Evolutionary conservation across 1,139 yeast genomes (phyloP), one percentile per base, ranked within the genome.

Genomic region (Spencermartinsiella ligniputridi): DNA sequence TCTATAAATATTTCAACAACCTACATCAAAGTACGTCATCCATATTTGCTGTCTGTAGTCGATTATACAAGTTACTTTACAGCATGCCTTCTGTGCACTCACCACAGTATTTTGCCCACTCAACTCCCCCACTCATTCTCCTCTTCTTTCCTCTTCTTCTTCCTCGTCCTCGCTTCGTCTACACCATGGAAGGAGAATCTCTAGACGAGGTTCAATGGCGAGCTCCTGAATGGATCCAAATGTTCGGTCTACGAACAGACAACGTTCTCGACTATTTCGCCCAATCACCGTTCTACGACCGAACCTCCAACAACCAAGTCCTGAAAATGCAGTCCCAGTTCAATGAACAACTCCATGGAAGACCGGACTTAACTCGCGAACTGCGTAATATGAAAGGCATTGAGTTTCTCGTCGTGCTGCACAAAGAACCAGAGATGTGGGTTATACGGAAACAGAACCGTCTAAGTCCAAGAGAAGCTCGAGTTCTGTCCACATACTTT

Each of bases 201-300:
- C 57, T 88, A 40, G 97, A 90, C 61, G 97, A 92, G 61, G 75
- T 92, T 41, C 97, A 90, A 64, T 92, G 98, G 98, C 80, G 90
- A 53, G 84, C 94, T 4, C 98, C 98, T 0, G 98, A 92, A 64
- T 92, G 96, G 90, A 88, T 92, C 53, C 96, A 88, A 62, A 79
- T 82, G 48, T 79, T 83, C 60, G 64, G 96, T 0, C 75, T 92
- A 20, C 76, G 89, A 42, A 84, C 95, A 0, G 95, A 83, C 44
- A 92, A 90, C 60, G 96, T 92, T 1, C 73, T 92, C 16, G 98
- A 92, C 52, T 92, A 92, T 66, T 89, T 94, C 62, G 73, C 96
- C 3, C 86, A 87, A 54, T 86, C 96, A 3, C 98, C 99, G 2
- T 94, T 92, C 66, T 92, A 85, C 62, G 97, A 92, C 62, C 77